phyloP scores from a whole-genome alignment of 1,284 basidiomycete genomes.

The Vanrija sp. region DNA sequence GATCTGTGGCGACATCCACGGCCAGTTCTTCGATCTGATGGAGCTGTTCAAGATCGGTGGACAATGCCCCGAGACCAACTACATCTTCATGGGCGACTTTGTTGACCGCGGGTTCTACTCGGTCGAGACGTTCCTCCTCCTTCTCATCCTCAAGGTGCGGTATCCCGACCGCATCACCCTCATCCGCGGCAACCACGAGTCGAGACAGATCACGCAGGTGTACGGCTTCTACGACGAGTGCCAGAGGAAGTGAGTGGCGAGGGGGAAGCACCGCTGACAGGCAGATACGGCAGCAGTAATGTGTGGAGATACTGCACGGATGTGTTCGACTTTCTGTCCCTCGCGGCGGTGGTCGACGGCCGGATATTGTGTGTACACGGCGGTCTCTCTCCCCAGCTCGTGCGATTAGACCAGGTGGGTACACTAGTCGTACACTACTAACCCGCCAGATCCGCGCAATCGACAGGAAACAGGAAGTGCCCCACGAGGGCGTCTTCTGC shows the following conservation, averaged over 20 bases:
- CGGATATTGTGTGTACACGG: constrained; percentile 90
- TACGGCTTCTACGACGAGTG: constrained; percentile 99
- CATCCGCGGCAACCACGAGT: constrained; percentile 97
- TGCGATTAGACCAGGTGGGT: constrained; percentile 78
- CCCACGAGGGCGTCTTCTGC: constrained; percentile 99
- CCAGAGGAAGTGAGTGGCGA: constrained; percentile 63
- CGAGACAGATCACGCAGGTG: constrained; percentile 97
- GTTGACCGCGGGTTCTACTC: constrained; percentile 96
- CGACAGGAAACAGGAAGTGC: constrained; percentile 96
- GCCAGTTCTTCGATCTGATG: constrained; percentile 96
- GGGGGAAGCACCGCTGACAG: not conserved
- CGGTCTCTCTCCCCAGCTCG: constrained; percentile 81
- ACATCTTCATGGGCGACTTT: constrained; percentile 98
- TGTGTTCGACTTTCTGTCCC: constrained; percentile 92
- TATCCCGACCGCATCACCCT: constrained; percentile 97
- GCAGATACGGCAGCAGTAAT: constrained; percentile 76
- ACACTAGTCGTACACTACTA: constrained; percentile 2
- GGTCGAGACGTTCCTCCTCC: constrained; percentile 92
- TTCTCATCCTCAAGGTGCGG: constrained; percentile 92
- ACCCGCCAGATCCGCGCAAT: constrained; percentile 78
- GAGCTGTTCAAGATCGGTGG: constrained; percentile 96
- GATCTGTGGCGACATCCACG: constrained; percentile 99
- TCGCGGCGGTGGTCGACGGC: constrained; percentile 93
- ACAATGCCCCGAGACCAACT: constrained; percentile 91
- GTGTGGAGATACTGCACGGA: constrained; percentile 99